These are phyloP conservation scores for Gracilaria caudata DNA, from an alignment of 23 red algal species.

Conservation along the genomic window DNA sequence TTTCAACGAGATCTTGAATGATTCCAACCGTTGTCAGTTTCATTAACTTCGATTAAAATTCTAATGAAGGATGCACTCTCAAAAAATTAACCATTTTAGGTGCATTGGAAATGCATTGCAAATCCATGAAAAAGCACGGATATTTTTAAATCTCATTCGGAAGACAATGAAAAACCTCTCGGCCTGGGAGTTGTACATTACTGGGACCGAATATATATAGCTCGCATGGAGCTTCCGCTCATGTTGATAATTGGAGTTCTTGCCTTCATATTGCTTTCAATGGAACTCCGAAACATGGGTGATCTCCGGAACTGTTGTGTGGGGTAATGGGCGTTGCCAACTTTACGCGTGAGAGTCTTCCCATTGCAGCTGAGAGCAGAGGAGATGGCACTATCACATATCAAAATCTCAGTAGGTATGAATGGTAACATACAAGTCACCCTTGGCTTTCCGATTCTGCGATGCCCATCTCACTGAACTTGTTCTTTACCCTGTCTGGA, in stretches of 20 bases:
- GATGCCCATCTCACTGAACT: conserved; percentile 8
- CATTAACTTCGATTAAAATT: no score
- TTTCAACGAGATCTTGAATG: no score
- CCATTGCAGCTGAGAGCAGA: conserved; percentile 17
- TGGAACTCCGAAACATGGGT: conserved; percentile 38
- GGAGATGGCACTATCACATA: conserved; percentile 68
- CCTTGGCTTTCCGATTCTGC: conserved; percentile 60
- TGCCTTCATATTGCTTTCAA: conserved; percentile 89
- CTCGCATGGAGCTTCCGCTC: conserved; percentile 63
- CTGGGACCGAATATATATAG: conserved; percentile 70
- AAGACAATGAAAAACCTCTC: no score
- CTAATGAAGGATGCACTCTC: no score
- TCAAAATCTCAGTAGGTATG: conserved; percentile 75
- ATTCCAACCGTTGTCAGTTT: no score
- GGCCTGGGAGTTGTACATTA: conserved; percentile 81
- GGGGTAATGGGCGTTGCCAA: conserved; percentile 90
- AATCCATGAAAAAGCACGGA: no score
- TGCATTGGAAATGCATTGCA: no score
- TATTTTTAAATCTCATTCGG: no score
- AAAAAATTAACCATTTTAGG: no score
- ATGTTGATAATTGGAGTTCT: conserved; percentile 54
- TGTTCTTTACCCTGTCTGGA: conserved; percentile 28
- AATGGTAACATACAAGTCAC: conserved; percentile 70
- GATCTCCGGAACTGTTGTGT: conserved; percentile 16
- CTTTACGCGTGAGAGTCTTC: conserved; percentile 74